Percentiles rank a stretch among this genome's conserved stretches.
These are phyloP conservation scores for Parietichytrium sp. DNA, from an alignment of 108 stramenopile species.

Conservation along the genomic window DNA sequence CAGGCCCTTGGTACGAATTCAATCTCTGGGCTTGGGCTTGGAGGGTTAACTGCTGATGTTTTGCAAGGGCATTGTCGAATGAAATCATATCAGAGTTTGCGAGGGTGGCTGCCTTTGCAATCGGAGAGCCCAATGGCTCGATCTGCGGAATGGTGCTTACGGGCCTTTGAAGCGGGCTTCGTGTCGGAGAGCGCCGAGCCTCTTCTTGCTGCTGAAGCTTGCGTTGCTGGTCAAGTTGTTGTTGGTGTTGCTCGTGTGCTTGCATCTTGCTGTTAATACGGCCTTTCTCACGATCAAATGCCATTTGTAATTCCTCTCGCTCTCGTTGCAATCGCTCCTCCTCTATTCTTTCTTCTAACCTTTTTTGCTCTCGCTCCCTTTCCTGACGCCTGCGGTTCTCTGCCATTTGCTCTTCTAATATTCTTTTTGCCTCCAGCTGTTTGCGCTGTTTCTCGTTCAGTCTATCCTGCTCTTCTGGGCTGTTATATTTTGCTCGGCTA, in stretches of 20 bases:
- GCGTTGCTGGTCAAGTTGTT: neutral
- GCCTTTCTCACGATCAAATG: conserved; percentile 32
- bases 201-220: neutral
- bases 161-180: neutral
- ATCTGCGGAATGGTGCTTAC: neutral
- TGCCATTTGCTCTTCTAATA: neutral
- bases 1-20: neutral
- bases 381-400: neutral
- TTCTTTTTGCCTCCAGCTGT: conserved; percentile 2
- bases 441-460: conserved; percentile 17
- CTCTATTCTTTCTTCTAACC: neutral
- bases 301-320: conserved; percentile 25
- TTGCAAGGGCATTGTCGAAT: neutral
- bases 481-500: neutral
- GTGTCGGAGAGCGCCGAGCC: no score
- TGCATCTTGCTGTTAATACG: neutral
- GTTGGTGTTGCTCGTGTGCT: neutral
- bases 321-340: conserved; percentile 1
- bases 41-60: neutral
- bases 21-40: neutral
- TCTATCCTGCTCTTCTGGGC: neutral
- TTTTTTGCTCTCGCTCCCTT: neutral
- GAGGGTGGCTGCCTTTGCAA: no score
- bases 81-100: no score
- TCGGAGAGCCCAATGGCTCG: no score